Percentiles rank a stretch among this genome's conserved stretches.
Evolutionary conservation across 78 protist genomes (phyloP).

Genomic region (Speleostelium caveatum): DNA sequence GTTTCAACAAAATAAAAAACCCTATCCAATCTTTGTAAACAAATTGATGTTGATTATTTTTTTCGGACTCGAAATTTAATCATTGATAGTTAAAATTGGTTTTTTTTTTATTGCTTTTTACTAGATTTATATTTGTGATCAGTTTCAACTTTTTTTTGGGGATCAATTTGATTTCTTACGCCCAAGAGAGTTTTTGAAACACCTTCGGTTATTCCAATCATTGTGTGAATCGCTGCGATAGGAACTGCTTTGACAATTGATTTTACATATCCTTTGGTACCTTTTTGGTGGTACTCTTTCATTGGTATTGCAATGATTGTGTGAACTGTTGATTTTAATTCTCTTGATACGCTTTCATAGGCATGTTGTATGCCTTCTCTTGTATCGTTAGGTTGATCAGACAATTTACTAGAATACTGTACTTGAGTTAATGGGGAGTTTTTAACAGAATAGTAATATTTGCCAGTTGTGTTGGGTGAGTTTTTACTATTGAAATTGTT

Average conservation of each 20-base stretch:
- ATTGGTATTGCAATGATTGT: conserved; percentile 78
- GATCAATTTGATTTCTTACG: conserved; percentile 73
- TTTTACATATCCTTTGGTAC: conserved; percentile 71
- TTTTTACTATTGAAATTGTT: not conserved
- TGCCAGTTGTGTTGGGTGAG: not conserved
- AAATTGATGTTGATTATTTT: too few species aligned
- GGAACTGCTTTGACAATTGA: conserved; percentile 79
- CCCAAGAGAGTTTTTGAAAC: conserved; percentile 58
- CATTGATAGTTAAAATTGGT: too few species aligned
- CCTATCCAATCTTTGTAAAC: too few species aligned
- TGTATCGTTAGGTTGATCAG: conserved; percentile 67
- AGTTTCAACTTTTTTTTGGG: conserved; percentile 50
- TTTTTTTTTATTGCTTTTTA: not conserved
- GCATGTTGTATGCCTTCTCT: conserved; percentile 78
- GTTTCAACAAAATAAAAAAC: too few species aligned
- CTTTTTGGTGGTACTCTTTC: conserved; percentile 74
- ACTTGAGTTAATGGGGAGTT: not conserved
- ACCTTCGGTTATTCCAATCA: conserved; percentile 79
- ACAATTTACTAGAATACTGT: conserved; percentile 25
- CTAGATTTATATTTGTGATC: conserved; percentile 57
- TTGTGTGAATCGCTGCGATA: conserved; percentile 66
- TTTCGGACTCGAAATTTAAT: too few species aligned
- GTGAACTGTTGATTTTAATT: conserved; percentile 55
- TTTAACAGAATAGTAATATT: not conserved
- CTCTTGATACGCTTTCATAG: conserved; percentile 71